Base-by-base conservation (phyloP, 2,329 filamentous ascomycete species). In the Celoporthe dispersa region DNA sequence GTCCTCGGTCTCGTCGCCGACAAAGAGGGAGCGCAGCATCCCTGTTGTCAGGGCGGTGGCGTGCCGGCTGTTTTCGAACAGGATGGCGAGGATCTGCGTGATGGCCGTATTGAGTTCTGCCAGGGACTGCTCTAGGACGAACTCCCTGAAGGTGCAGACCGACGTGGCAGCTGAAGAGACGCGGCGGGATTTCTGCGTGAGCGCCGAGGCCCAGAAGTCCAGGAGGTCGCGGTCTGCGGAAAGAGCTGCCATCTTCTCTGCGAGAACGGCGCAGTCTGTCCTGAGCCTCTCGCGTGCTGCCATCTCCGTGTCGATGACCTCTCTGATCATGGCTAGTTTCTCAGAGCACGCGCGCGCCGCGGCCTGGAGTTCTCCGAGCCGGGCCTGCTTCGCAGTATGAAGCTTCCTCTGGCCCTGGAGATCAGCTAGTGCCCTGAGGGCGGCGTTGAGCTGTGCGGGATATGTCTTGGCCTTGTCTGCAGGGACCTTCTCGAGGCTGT, bases 11-110 rank as follows among this genome's bases (percentile, higher is more conserved):
- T 67, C 53, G 11, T 41, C 22, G n/a, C 55, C 66, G 19, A 72
- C 57, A 55, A 76, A 73, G 16, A 78, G 71, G 1, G 75, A 73
- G 25, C 72, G 69, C 19, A 79, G 65, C 68, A 77, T 76, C 3
- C 77, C 73, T 1, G 70, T 74, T 9, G 74, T 75, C 71, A 76
- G 69, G 48, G 70, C 73, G 7, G 61, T 73, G 33, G 73, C 74
- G 63, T 78, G 74, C 22, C 73, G 74, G 19, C 75, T 75, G 39
- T 78, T 75, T 19, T 76, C 72, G 72, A 76, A 79, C 39, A 80
- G 70, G 51, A 75, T 70, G 25, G 75, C 70, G n/a, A 80, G 69
- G 66, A 79, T 75, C 64, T 76, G 71, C 7, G 71, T 70, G 9
- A 76, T 72, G 1, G 77, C 69, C 9, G 59, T 64, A 69, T 80